Conservation (phyloP, 192 early-diverging fungal genomes). For the Coemansia biformis region DNA sequence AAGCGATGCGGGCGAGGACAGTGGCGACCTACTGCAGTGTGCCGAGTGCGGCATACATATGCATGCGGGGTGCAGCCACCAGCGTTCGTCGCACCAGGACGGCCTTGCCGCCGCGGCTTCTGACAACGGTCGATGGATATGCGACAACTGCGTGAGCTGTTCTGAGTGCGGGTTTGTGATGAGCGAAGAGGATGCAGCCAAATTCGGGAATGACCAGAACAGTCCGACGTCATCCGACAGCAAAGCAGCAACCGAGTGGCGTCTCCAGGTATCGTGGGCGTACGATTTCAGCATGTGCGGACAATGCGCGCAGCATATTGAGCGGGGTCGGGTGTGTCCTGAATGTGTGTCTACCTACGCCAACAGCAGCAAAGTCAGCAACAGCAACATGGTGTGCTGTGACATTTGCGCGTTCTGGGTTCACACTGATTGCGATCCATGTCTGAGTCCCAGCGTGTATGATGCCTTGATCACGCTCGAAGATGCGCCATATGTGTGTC, state of each 20-base stretch:
- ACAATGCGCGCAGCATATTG: constrained; percentile 48
- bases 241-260: neutral
- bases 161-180: constrained; percentile 38
- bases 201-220: no score
- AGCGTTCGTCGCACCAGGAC: constrained; percentile 6
- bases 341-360: constrained; percentile 53
- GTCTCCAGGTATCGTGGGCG: constrained; percentile 31
- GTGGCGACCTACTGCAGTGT: constrained; percentile 25
- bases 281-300: constrained; percentile 53
- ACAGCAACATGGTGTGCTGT: constrained; percentile 59
- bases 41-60: constrained; percentile 22
- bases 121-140: constrained; percentile 38
- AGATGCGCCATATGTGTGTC: constrained; percentile 57
- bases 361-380: constrained; percentile 42
- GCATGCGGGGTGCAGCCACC: constrained; percentile 36
- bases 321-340: constrained; percentile 54
- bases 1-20: neutral
- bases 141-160: constrained; percentile 37
- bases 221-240: no score
- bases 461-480: constrained; percentile 54
- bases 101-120: constrained; percentile 9
- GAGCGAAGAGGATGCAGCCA: neutral
- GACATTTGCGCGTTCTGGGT: constrained; percentile 59
- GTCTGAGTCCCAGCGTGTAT: constrained; percentile 50
- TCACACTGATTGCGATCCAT: constrained; percentile 54